Conservation (phyloP, 495 filamentous ascomycete species). For the Aspergillus ellipticus region DNA sequence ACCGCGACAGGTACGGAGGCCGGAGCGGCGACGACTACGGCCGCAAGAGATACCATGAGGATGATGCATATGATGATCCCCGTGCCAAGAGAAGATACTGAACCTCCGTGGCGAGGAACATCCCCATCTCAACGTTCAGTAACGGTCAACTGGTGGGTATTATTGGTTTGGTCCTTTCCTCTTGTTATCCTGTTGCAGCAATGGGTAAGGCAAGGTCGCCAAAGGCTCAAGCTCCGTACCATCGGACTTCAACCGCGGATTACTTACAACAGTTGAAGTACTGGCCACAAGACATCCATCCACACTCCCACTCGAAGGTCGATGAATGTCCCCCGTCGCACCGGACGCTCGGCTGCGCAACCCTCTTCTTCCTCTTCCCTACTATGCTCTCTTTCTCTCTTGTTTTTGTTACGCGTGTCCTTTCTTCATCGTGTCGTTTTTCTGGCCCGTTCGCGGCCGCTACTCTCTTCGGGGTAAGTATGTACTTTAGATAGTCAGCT, state of each 20-base stretch:
- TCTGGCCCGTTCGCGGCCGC: conserved; percentile 20
- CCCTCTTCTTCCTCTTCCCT: conserved; percentile 10
- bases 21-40: conserved; percentile 49
- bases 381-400: conserved; percentile 15
- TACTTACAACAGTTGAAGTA: conserved; percentile 21
- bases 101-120: conserved; percentile 22
- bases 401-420: conserved; percentile 21
- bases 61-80: conserved; percentile 69
- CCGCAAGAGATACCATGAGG: conserved; percentile 56
- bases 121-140: conserved; percentile 20
- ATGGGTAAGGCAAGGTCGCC: conserved; percentile 57
- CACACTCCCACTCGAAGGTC: not conserved
- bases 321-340: conserved; percentile 1
- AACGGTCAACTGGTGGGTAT: conserved; percentile 51
- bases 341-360: conserved; percentile 7
- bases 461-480: conserved; percentile 41
- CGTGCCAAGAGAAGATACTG: conserved; percentile 77
- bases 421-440: conserved; percentile 19
- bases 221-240: not conserved
- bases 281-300: conserved; percentile 7
- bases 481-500: conserved; percentile 44
- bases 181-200: conserved; percentile 33
- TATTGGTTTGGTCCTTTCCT: conserved; percentile 34
- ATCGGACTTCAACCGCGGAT: not conserved
- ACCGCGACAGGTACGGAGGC: conserved; percentile 53